These are phyloP conservation scores for Eimeria acervulina DNA, from an alignment of 169 alveolate species.

Conservation along the genomic window DNA sequence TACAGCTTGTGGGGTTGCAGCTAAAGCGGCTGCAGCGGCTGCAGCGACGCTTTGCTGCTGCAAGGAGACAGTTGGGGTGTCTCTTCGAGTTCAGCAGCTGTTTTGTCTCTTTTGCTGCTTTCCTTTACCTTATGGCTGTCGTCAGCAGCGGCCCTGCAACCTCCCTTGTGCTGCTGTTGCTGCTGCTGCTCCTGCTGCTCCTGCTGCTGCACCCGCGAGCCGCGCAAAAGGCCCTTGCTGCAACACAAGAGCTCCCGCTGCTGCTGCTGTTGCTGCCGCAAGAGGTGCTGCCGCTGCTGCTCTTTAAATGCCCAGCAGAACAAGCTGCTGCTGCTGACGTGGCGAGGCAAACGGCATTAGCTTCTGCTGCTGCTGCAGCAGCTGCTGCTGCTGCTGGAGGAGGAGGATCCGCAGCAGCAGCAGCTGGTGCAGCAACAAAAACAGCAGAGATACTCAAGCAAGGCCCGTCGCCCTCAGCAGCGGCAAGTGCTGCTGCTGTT, in stretches of 20 bases:
- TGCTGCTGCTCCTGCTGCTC: constrained; percentile 31
- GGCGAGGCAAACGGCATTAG: neutral
- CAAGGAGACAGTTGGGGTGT: neutral
- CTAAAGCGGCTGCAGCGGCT: neutral
- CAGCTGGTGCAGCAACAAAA: neutral
- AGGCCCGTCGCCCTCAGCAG: neutral
- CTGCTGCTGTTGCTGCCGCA: constrained; percentile 20
- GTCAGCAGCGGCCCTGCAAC: neutral
- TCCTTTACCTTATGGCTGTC: neutral
- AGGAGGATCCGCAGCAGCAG: neutral
- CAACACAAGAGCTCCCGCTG: neutral
- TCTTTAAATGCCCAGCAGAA: constrained; percentile 3
- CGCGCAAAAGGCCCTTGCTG: neutral
- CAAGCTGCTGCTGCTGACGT: constrained; percentile 24
- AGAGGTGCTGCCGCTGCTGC: neutral
- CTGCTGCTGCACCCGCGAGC: constrained; percentile 38
- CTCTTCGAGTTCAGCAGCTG: neutral
- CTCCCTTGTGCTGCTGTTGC: constrained; percentile 31
- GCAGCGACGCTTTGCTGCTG: neutral
- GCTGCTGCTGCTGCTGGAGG: neutral
- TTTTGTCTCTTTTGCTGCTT: neutral
- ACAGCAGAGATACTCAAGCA: neutral
- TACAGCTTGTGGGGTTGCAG: constrained; percentile 31
- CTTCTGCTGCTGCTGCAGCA: neutral
- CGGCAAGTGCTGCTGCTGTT: constrained; percentile 60